Evolutionary conservation across 2,329 filamentous ascomycete species (phyloP).

Genomic region (Colletotrichum truncatum): DNA sequence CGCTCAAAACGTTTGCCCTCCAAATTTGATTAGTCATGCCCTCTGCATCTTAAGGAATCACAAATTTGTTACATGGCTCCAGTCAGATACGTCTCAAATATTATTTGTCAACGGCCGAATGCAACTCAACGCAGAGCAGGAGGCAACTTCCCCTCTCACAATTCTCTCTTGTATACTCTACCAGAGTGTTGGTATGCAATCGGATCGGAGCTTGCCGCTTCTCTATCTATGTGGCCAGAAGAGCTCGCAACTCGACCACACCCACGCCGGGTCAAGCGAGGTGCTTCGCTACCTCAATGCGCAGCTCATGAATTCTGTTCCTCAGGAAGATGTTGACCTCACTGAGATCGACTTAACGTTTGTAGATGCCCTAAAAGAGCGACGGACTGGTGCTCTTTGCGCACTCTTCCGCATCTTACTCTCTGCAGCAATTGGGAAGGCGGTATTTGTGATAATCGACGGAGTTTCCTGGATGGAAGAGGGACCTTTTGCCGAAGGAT

Average conservation of each 20-base stretch:
- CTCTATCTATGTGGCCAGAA: slow-evolving; percentile 10
- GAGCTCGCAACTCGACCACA: not conserved
- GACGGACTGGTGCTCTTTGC: not conserved
- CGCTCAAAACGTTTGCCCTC: slow-evolving; percentile 2
- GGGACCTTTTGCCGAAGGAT: not conserved
- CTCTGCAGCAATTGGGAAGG: not conserved
- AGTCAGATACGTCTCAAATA: not conserved
- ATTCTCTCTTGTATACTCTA: not conserved
- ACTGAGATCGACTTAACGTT: not conserved
- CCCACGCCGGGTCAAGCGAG: not conserved
- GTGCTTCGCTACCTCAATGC: not conserved
- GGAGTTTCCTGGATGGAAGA: not conserved
- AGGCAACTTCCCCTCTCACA: not conserved
- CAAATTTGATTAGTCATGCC: not conserved
- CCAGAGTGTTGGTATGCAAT: not conserved
- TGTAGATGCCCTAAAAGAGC: not conserved
- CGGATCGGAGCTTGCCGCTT: not conserved
- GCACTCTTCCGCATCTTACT: not conserved
- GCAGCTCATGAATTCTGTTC: not conserved
- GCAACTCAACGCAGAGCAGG: slow-evolving; percentile 2
- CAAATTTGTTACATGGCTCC: slow-evolving; percentile 2
- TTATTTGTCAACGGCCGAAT: not conserved
- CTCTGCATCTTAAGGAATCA: not conserved
- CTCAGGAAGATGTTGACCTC: not conserved
- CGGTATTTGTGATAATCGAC: slow-evolving; percentile 1